phyloP scores from a whole-genome alignment of 2,329 filamentous ascomycete species.

The Colletotrichum shisoi region DNA sequence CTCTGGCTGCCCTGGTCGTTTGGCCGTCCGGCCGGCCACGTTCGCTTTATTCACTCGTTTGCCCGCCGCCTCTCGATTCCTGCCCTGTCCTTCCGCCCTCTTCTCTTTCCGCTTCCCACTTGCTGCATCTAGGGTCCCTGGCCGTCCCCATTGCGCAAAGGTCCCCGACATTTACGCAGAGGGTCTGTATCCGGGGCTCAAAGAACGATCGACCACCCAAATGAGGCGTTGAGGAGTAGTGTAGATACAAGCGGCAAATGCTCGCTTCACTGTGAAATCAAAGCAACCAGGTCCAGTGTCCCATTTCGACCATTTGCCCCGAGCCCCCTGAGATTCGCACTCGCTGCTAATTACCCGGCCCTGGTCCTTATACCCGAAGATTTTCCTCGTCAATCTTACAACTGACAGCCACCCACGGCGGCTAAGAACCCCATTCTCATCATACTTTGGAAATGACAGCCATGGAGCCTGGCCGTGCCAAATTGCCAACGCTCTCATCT shows the following conservation, averaged over 20 bases:
- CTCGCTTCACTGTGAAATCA: conserved; percentile 17
- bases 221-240: neutral
- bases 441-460: neutral
- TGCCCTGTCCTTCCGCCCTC: conserved; percentile 14
- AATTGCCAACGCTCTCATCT: neutral
- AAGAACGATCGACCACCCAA: conserved; percentile 12
- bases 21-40: neutral
- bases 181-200: conserved; percentile 10
- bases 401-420: conserved; percentile 8
- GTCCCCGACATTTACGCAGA: conserved; percentile 17
- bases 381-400: conserved; percentile 24
- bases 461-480: neutral
- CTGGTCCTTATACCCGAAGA: conserved; percentile 16
- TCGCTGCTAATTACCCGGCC: conserved; percentile 28
- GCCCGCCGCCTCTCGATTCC: neutral
- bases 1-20: conserved; percentile 16
- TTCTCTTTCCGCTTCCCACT: conserved; percentile 2
- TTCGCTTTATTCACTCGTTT: conserved; percentile 24
- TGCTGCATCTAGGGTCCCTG: conserved; percentile 7
- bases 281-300: neutral
- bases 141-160: conserved; percentile 10
- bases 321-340: conserved; percentile 30
- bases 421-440: neutral
- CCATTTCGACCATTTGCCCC: conserved; percentile 13
- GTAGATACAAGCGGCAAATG: conserved; percentile 7